Evolutionary conservation across 441 rosid genomes (phyloP), one percentile per base, ranked within the genome.

Genomic region (Melastoma candidum): DNA sequence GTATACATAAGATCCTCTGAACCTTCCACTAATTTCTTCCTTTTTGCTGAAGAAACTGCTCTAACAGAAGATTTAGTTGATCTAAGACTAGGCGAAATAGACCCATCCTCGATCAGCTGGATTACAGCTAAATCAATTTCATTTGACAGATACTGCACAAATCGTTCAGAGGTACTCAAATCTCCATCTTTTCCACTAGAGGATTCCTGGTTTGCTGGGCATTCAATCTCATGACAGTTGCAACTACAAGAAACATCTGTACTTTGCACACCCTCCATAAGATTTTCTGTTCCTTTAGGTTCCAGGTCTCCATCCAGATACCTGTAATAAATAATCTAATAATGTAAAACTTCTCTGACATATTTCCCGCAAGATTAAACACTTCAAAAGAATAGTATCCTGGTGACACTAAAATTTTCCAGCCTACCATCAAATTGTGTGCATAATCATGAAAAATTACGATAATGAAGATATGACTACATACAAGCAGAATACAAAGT

Each of bases 1-100:
- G 95, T 66, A 63, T 74, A 92, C 46, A 77, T 27, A 54, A 92
- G 83, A 48, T 79, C 73, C 71, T 84, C 88, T 27, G 72, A 63
- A 48, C 86, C 95, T 74, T 82, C 75, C 71, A 73, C 83, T 44
- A 78, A 66, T 56, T 81, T 64, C 78, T 84, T 88, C 68, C 79
- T 72, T 76, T 88, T 85, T 32, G 77, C 66, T 24, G 56, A 81
- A 10, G 76, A 58, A 58, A 88, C 85, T 74, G 58, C 73, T 78
- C 84, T 92, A 36, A 92, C 22, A 17, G 75, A 73, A 50, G 90
- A 76, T 69, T 77, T 84, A 5, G 83, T 90, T 46, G 82, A 51
- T 63, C 75, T 75, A 59, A 81, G 51, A 59, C 51, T 64, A 26
- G 74, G 63, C 66, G 92, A 81, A 50, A 92, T 67, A 53, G 64